These are phyloP conservation scores for Trichosporon sp. DNA, from an alignment of 1,284 basidiomycete genomes.

Conservation along the genomic window DNA sequence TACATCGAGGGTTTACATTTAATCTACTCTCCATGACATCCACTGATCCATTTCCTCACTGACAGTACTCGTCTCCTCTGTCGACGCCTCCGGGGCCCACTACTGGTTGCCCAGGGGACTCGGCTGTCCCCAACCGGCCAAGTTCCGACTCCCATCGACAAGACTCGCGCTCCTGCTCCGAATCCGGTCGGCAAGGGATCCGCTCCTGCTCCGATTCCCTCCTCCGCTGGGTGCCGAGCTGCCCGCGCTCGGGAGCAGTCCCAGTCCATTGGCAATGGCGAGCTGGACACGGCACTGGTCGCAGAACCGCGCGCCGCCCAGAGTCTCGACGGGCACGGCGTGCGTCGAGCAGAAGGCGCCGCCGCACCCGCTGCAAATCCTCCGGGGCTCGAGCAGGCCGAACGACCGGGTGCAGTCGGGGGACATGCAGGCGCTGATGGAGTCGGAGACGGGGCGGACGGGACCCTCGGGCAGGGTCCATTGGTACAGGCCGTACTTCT, in stretches of 20 bases:
- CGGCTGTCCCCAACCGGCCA: slow-evolving; percentile 5
- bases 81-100: not conserved
- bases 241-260: slow-evolving; percentile 31
- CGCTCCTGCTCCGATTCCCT: not conserved
- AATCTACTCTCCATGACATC: not conserved
- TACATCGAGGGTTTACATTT: not conserved
- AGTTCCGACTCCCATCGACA: not conserved
- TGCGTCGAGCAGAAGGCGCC: slow-evolving; percentile 55
- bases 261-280: slow-evolving; percentile 40
- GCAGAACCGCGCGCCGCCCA: slow-evolving; percentile 47
- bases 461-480: slow-evolving; percentile 55
- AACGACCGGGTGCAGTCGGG: slow-evolving; percentile 47
- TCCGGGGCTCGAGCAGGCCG: slow-evolving; percentile 53
- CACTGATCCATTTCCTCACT: not conserved
- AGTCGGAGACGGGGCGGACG: slow-evolving; percentile 51
- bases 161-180: slow-evolving; percentile 9
- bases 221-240: not conserved
- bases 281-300: slow-evolving; percentile 47
- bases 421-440: slow-evolving; percentile 47
- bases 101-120: not conserved
- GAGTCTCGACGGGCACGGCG: slow-evolving; percentile 50
- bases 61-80: not conserved
- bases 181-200: slow-evolving; percentile 1
- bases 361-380: slow-evolving; percentile 55
- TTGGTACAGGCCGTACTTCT: slow-evolving; percentile 49